Evolutionary conservation across 306 rosid genomes (phyloP).

Genomic region (Prunus salicina): DNA sequence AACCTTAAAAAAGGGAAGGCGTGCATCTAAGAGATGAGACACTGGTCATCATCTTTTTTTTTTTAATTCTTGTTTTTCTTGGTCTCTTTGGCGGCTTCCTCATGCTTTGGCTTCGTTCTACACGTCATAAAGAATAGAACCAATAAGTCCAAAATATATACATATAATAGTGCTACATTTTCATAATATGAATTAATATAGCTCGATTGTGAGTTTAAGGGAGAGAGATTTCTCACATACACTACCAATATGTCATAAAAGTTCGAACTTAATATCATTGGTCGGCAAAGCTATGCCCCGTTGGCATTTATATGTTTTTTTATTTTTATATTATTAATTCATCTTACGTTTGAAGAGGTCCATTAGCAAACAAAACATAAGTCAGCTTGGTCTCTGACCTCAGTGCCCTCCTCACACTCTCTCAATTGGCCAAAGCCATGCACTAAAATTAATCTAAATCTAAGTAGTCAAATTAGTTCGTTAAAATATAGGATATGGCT

Average conservation of each 20-base stretch:
- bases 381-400: background rate
- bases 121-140: background rate
- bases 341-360: background rate
- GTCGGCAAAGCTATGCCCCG: no score
- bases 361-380: conserved; percentile 4
- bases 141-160: background rate
- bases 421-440: background rate
- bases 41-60: conserved; percentile 24
- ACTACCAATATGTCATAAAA: rapidly evolving
- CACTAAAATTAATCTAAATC: background rate
- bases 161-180: background rate
- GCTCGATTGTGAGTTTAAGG: background rate
- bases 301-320: no score
- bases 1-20: conserved; percentile 27
- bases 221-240: no score
- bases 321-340: background rate
- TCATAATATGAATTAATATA: background rate
- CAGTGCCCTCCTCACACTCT: background rate
- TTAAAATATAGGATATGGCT: background rate
- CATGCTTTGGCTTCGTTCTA: background rate
- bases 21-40: conserved; percentile 55
- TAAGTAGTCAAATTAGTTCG: background rate
- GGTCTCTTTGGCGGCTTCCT: conserved; percentile 49
- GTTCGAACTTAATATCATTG: no score
- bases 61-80: conserved; percentile 11